Percentiles rank a stretch among this genome's conserved stretches.
These are phyloP conservation scores for Trametes elegans DNA, from an alignment of 768 basidiomycete genomes.

Conservation along the genomic window DNA sequence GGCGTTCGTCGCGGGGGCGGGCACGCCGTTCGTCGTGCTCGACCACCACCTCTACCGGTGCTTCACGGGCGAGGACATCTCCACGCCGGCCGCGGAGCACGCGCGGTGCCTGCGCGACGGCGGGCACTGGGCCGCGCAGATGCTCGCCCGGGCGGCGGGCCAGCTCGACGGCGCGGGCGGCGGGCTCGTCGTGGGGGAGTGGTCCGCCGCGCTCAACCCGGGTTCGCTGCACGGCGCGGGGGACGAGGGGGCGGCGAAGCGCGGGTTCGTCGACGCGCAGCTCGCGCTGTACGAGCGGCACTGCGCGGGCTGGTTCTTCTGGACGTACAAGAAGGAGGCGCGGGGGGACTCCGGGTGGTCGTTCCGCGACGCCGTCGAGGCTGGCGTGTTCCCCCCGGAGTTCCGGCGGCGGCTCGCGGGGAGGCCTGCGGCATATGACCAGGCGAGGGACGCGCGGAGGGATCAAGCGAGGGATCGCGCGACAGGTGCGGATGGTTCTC, in stretches of 20 bases:
- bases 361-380: slow-evolving; percentile 58
- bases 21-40: slow-evolving; percentile 47
- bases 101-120: slow-evolving; percentile 44
- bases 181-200: slow-evolving; percentile 70
- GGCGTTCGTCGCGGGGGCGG: slow-evolving; percentile 41
- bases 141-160: slow-evolving; percentile 36
- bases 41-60: slow-evolving; percentile 87
- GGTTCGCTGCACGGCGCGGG: slow-evolving; percentile 50
- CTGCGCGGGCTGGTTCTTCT: slow-evolving; percentile 75
- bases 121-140: slow-evolving; percentile 38
- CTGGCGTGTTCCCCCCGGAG: slow-evolving; percentile 55
- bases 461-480: slow-evolving; percentile 29
- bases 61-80: slow-evolving; percentile 60
- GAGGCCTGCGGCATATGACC: slow-evolving; percentile 27
- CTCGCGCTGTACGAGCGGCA: slow-evolving; percentile 58
- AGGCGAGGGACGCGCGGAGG: slow-evolving; percentile 38
- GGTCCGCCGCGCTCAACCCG: slow-evolving; percentile 74
- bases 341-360: slow-evolving; percentile 75
- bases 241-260: slow-evolving; percentile 40
- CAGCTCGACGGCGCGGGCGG: slow-evolving; percentile 42
- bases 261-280: slow-evolving; percentile 60
- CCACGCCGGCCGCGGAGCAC: slow-evolving; percentile 54
- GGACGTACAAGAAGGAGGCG: slow-evolving; percentile 72
- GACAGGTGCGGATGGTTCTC: slow-evolving; percentile 21
- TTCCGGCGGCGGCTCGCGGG: slow-evolving; percentile 18